These are phyloP conservation scores for Lactifluus pinguis DNA, from an alignment of 768 basidiomycete species.

Conservation along the genomic window DNA sequence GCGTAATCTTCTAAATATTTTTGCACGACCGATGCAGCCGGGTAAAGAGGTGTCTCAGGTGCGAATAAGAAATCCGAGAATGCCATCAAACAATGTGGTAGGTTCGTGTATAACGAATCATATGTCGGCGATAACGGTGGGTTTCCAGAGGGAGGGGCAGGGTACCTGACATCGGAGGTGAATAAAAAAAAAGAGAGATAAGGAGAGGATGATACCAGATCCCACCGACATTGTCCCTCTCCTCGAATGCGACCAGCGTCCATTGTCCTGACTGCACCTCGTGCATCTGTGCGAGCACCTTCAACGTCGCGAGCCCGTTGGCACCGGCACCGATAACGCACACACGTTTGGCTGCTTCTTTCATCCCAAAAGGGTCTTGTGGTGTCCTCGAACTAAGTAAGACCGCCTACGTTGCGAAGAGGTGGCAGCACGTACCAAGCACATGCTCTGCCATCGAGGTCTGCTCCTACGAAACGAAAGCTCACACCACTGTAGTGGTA, in stretches of 20 bases:
- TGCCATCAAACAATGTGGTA: slow-evolving; percentile 74
- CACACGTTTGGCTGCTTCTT: slow-evolving; percentile 31
- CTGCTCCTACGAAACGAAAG: neutral
- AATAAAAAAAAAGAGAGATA: neutral
- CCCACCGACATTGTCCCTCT: slow-evolving; percentile 59
- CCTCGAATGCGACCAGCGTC: slow-evolving; percentile 56
- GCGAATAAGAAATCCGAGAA: slow-evolving; percentile 58
- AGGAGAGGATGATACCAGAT: slow-evolving; percentile 47
- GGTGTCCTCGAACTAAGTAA: neutral
- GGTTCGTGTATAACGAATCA: slow-evolving; percentile 72
- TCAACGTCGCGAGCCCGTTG: slow-evolving; percentile 63
- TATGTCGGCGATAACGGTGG: slow-evolving; percentile 65
- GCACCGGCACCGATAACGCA: slow-evolving; percentile 72
- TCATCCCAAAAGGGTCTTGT: neutral
- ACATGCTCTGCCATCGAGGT: neutral
- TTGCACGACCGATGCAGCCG: slow-evolving; percentile 49
- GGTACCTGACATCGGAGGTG: slow-evolving; percentile 34
- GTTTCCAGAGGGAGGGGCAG: slow-evolving; percentile 39
- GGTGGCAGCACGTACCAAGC: neutral
- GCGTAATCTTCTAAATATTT: slow-evolving; percentile 66
- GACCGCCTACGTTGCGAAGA: neutral
- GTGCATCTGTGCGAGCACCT: slow-evolving; percentile 49
- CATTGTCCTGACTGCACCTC: slow-evolving; percentile 53
- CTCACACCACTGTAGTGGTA: neutral
- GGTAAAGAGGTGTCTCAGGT: slow-evolving; percentile 63